Base-by-base conservation (phyloP, 2,329 filamentous ascomycete species). In the Onygena corvina region DNA sequence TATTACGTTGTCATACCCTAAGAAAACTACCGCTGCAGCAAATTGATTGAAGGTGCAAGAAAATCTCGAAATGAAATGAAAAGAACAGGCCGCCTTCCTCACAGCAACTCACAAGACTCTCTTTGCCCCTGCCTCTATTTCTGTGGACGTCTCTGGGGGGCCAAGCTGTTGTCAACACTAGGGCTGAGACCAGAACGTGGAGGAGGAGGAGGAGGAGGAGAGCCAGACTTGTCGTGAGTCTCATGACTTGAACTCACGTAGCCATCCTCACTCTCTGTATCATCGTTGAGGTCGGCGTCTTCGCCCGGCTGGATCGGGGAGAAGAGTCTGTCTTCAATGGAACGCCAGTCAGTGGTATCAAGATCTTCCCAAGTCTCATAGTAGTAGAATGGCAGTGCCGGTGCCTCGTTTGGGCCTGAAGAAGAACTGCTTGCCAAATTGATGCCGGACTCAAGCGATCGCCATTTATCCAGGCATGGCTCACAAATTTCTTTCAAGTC, bases 401-500 rank as follows among this genome's bases (percentile, higher is more conserved):
- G 30, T 33, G 7, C 11, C 3, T 12, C 4, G 23, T 4, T n/a
- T n/a, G 25, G 6, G 31, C 20, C n/a, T 34, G 16, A 18, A 29
- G 46, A 33, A 14, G 9, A 40, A 23, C 18, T 23, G 14, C 14
- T 36, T 1, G 27, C 8, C 27, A 9, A 21, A 31, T 20, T 23
- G 42, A 7, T 12, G 42, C 8, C 12, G 3, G 36, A 23, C 40
- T 54, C 53, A n/a, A 56, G 38, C 23, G 46, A 53, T 14, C 34
- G 30, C 54, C 54, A 56, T 42, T 52, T 53, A n/a, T 47, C 51
- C 51, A 53, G 54, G 34, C 54, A 56, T 25, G 33, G 46, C 7
- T 46, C 44, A 30, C 54, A 56, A 20, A 56, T 56, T 7, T 53
- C 53, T 42, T 18, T 51, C 11, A 50, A 33, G 21, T 56, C 54